Base-by-base conservation (phyloP, 257 asterid genomes). In the Thymus quinquecostatus region DNA sequence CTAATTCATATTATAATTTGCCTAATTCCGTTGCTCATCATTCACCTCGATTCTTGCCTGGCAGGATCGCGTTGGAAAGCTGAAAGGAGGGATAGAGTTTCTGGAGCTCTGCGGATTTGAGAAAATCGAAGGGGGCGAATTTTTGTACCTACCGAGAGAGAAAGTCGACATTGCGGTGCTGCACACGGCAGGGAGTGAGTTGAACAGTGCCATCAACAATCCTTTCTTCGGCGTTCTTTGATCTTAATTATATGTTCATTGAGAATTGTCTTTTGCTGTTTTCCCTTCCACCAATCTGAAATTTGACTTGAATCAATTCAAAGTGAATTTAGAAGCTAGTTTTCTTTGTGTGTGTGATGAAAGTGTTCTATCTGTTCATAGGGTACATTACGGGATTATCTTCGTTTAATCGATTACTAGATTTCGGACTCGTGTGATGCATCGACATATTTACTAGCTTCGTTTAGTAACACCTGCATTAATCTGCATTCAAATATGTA, bases 41-140 rank as follows among this genome's bases (percentile, higher is more conserved):
- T 70, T 12, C 2, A 57, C 49, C 66, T 32, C 59, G 51, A n/a
- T 70, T 65, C 10, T 43, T 68, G 10, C 71, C 5, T 30, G 36
- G 75, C 96, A 95, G 99, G 98, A 92, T n/a, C 89, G 96, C 75
- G 89, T 95, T 45, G 98, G 99, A 75, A 95, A 86, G 64, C 76
- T 95, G 81, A 77, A 88, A 84, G 99, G 96, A 61, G 96, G 98
- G 72, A 68, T 89, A 1, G 96, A 89, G 70, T 95, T 95, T 78
- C 95, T 95, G 8, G 91, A 92, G 79, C 96, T 84, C 27, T 92
- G 96, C 65, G 99, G 99, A 77, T 95, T 95, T 6, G 96, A 92
- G 86, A 95, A 83, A 86, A 73, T 88, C 9, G 98, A 92, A 79
- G 94, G 90, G 10, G 97, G 95, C 12, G 98, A 94, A 60, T 91